These are phyloP conservation scores for Citrullus mucosospermus DNA, from an alignment of 306 rosid species.

Conservation along the genomic window DNA sequence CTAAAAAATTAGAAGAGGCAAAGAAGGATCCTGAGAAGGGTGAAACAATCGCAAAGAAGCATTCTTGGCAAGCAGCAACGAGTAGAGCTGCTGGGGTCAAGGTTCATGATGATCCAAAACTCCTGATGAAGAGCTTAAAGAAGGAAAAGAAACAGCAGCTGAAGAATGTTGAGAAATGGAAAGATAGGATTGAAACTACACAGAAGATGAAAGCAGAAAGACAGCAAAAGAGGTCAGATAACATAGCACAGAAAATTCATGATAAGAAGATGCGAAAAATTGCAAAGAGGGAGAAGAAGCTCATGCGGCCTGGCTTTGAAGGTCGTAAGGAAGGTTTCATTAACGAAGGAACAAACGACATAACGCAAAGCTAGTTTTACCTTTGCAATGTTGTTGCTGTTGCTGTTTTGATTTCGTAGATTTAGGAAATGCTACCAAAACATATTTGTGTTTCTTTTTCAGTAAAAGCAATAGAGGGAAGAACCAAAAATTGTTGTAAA, in stretches of 20 bases:
- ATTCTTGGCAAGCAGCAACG: slow-evolving; percentile 64
- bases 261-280: slow-evolving; percentile 58
- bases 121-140: slow-evolving; percentile 34
- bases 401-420: neutral
- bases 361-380: neutral
- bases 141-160: slow-evolving; percentile 58
- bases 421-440: neutral
- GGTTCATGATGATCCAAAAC: slow-evolving; percentile 71
- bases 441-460: neutral
- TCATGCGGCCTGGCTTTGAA: slow-evolving; percentile 75
- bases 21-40: slow-evolving; percentile 74
- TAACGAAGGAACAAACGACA: slow-evolving; percentile 3
- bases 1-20: slow-evolving; percentile 45
- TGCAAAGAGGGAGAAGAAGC: slow-evolving; percentile 82
- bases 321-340: slow-evolving; percentile 72
- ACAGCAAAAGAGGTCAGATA: slow-evolving; percentile 56
- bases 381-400: neutral
- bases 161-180: slow-evolving; percentile 66
- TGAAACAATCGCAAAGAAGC: slow-evolving; percentile 33
- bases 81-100: slow-evolving; percentile 67
- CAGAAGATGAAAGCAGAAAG: slow-evolving; percentile 57
- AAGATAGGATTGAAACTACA: slow-evolving; percentile 47
- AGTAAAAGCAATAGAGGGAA: neutral
- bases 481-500: neutral
- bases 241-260: slow-evolving; percentile 40